Conservation (phyloP, 78 protist species). For the Dictyostelium intermedium region DNA sequence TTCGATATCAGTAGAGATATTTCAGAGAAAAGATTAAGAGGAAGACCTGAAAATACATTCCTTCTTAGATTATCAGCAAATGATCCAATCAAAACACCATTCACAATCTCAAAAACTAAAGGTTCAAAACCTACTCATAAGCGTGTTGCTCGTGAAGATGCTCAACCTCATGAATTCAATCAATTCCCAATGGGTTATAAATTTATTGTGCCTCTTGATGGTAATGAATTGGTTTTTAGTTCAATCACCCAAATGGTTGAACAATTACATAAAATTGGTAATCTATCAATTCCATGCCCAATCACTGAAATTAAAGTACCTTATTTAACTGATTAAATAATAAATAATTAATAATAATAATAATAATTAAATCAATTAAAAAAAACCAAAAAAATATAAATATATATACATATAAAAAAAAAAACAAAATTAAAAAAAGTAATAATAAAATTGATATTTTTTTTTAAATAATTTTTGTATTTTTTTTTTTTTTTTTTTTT, state of each 20-base stretch:
- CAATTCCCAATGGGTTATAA: constrained; percentile 66
- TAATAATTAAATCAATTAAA: neutral
- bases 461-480: neutral
- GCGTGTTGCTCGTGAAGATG: constrained; percentile 55
- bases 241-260: constrained; percentile 24
- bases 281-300: constrained; percentile 50
- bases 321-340: constrained; percentile 32
- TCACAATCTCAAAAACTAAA: constrained; percentile 65
- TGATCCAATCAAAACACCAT: constrained; percentile 74
- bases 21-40: constrained; percentile 66
- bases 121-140: constrained; percentile 62
- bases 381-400: neutral
- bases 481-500: neutral
- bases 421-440: too few relatives aligned
- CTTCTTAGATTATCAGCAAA: constrained; percentile 40
- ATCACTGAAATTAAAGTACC: constrained; percentile 58
- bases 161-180: neutral
- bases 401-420: too few relatives aligned
- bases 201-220: constrained; percentile 44
- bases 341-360: neutral
- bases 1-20: constrained; percentile 61
- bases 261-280: constrained; percentile 18
- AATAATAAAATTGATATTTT: too few relatives aligned
- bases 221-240: constrained; percentile 27
- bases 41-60: constrained; percentile 77